Conservation (phyloP, 495 filamentous ascomycete species). For the Aspergillus kassunensis region DNA sequence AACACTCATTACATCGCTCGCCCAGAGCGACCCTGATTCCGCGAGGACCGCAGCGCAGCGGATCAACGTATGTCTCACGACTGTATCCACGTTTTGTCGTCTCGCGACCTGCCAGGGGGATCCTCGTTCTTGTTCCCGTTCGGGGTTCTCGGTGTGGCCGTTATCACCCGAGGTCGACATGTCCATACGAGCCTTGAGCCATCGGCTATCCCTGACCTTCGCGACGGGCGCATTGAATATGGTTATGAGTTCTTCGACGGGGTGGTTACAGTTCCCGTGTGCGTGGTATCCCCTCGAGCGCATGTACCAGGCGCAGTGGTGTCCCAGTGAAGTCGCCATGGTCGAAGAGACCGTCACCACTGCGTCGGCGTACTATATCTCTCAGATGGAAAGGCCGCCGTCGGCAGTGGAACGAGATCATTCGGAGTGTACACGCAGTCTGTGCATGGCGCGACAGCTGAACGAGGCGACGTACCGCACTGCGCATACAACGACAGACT, state of each 20-base stretch:
- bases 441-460: slow-evolving; percentile 3
- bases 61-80: background rate
- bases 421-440: background rate
- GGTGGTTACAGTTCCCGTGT: slow-evolving; percentile 1
- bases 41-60: background rate
- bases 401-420: background rate
- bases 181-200: background rate
- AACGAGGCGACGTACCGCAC: slow-evolving; percentile 7
- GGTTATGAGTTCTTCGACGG: background rate
- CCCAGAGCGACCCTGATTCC: background rate
- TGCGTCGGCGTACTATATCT: slow-evolving; percentile 2
- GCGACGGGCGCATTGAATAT: background rate
- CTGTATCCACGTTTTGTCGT: slow-evolving; percentile 2
- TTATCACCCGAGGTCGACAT: slow-evolving; percentile 1
- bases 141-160: background rate
- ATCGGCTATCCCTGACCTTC: slow-evolving; percentile 2
- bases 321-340: slow-evolving; percentile 3
- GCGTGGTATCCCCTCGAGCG: slow-evolving; percentile 1
- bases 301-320: background rate
- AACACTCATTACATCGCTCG: background rate
- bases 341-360: slow-evolving; percentile 2
- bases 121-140: background rate
- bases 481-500: background rate
- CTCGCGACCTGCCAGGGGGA: slow-evolving; percentile 1
- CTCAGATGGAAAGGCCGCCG: slow-evolving; percentile 1